Conservation (phyloP, 805 yeast species). For the Myxozyma neotropica region DNA sequence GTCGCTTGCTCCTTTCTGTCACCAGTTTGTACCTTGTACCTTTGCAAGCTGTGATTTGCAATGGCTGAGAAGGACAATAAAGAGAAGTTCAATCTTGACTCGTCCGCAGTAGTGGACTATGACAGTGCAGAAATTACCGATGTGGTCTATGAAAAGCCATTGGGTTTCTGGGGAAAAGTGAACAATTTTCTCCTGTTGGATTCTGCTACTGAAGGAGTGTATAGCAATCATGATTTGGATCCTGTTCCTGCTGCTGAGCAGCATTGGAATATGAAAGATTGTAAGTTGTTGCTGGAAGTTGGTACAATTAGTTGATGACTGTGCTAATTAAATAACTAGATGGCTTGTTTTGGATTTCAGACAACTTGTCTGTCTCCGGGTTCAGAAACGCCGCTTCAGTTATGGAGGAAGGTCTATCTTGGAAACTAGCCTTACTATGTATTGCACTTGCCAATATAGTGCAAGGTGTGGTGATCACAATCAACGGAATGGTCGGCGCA, state of each 20-base stretch:
- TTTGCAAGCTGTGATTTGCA: too few relatives aligned
- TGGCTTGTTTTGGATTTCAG: constrained; percentile 39
- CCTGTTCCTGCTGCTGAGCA: constrained; percentile 15
- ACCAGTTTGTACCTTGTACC: too few relatives aligned
- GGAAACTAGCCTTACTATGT: constrained; percentile 51
- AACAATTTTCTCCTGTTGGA: constrained; percentile 24
- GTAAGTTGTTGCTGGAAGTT: not conserved
- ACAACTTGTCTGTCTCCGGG: constrained; percentile 45
- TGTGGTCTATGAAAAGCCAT: constrained; percentile 4
- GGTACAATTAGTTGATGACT: not conserved
- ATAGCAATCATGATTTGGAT: constrained; percentile 24
- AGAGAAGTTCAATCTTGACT: constrained; percentile 6
- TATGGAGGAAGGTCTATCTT: constrained; percentile 49
- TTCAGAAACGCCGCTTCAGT: constrained; percentile 51
- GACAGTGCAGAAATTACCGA: constrained; percentile 3
- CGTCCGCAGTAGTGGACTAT: not conserved
- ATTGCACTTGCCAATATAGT: constrained; percentile 49
- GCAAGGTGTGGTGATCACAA: constrained; percentile 47
- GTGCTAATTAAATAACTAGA: constrained; percentile 15
- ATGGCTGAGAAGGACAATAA: not conserved
- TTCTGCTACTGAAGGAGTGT: constrained; percentile 24
- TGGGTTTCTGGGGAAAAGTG: constrained; percentile 17
- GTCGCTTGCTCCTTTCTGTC: too few relatives aligned
- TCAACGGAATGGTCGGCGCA: constrained; percentile 53
- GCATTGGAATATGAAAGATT: constrained; percentile 30